Evolutionary conservation across 2,329 filamentous ascomycete genomes (phyloP).

Genomic region (Fusarium virguliforme): DNA sequence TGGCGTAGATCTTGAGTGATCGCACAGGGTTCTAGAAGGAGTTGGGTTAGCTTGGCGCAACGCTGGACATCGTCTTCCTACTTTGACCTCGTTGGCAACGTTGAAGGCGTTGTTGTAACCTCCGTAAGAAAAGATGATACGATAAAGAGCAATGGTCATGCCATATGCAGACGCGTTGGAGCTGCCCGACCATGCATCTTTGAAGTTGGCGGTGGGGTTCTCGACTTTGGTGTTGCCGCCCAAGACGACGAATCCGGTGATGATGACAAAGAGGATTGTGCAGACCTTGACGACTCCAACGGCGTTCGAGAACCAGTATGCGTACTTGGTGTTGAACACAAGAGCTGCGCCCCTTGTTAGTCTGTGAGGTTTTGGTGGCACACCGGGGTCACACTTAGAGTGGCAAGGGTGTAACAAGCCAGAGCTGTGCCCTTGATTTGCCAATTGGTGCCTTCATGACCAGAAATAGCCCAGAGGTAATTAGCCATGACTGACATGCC

Average conservation of each 20-base stretch:
- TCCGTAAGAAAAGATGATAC: constrained; percentile 71
- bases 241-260: constrained; percentile 75
- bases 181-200: constrained; percentile 13
- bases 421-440: constrained; percentile 77
- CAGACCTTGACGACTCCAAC: constrained; percentile 72
- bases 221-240: constrained; percentile 52
- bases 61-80: background rate
- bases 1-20: constrained; percentile 66
- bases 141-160: constrained; percentile 66
- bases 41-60: background rate
- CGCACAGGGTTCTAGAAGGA: constrained; percentile 68
- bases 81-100: constrained; percentile 70
- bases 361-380: no score
- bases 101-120: constrained; percentile 76
- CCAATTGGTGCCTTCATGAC: constrained; percentile 68
- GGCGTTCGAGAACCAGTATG: constrained; percentile 68
- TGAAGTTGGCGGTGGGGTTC: constrained; percentile 11
- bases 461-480: constrained; percentile 74
- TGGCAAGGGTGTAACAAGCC: constrained; percentile 72
- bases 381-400: constrained; percentile 21
- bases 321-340: constrained; percentile 69
- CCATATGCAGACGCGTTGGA: constrained; percentile 50
- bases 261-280: constrained; percentile 59
- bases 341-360: constrained; percentile 47
- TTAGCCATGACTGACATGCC: constrained; percentile 67